Conservation (phyloP, 805 yeast species). For the Yarrowia yakushimensis region DNA sequence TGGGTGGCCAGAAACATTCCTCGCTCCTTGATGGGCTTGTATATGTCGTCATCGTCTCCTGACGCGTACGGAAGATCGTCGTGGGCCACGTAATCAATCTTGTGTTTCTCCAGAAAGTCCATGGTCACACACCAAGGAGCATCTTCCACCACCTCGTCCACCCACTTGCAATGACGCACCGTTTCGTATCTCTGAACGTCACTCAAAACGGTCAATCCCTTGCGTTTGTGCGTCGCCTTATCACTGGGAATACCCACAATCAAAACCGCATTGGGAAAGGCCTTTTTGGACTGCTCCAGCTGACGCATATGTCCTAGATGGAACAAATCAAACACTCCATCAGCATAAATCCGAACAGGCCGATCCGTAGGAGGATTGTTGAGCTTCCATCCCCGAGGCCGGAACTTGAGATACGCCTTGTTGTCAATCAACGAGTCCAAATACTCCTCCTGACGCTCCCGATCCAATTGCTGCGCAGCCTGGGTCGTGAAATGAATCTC, state of each 20-base stretch:
- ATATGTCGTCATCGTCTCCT: constrained; percentile 85
- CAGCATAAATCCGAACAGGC: constrained; percentile 93
- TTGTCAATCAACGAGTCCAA: constrained; percentile 22
- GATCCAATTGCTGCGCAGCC: constrained; percentile 19
- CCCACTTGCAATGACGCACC: constrained; percentile 93
- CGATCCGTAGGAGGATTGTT: constrained; percentile 81
- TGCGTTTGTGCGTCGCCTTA: constrained; percentile 81
- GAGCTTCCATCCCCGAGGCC: constrained; percentile 75
- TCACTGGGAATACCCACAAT: constrained; percentile 93
- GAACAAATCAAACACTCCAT: constrained; percentile 95
- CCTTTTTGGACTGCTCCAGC: constrained; percentile 91
- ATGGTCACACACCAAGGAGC: constrained; percentile 96
- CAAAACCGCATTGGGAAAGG: constrained; percentile 76
- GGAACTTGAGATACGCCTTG: constrained; percentile 10
- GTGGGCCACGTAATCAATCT: constrained; percentile 94
- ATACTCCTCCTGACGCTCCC: constrained; percentile 17
- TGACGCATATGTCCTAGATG: constrained; percentile 98
- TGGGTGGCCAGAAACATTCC: constrained; percentile 94
- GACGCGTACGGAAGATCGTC: constrained; percentile 95
- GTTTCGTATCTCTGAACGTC: constrained; percentile 89
- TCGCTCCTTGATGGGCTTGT: constrained; percentile 81
- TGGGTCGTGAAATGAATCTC: not conserved
- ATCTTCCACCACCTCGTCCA: constrained; percentile 88
- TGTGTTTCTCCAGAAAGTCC: constrained; percentile 71
- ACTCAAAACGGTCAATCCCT: constrained; percentile 87